phyloP scores from a whole-genome alignment of 2,329 filamentous ascomycete species.

The Pyrenochaeta sp. region DNA sequence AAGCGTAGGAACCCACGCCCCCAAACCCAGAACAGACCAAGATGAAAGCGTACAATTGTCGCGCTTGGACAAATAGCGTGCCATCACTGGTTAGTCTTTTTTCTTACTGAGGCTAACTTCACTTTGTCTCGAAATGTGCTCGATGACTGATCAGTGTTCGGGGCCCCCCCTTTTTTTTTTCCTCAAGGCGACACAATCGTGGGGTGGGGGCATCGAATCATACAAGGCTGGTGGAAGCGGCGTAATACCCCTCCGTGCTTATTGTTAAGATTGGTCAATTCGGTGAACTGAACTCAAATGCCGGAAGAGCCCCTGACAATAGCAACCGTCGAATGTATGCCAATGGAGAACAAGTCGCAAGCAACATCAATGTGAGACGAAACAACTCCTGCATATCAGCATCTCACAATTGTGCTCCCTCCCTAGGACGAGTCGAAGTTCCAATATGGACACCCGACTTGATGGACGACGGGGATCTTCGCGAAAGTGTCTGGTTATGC shows the following conservation, averaged over 20 bases:
- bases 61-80: not conserved
- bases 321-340: slow-evolving; percentile 20
- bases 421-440: slow-evolving; percentile 18
- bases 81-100: not conserved
- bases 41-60: not conserved
- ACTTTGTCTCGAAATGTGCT: slow-evolving; percentile 29
- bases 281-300: slow-evolving; percentile 19
- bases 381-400: slow-evolving; percentile 31
- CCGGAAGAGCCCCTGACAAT: slow-evolving; percentile 23
- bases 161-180: slow-evolving; percentile 22
- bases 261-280: slow-evolving; percentile 31
- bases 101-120: slow-evolving; percentile 1
- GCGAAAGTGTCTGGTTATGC: slow-evolving; percentile 29
- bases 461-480: slow-evolving; percentile 25
- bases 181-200: slow-evolving; percentile 1
- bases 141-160: slow-evolving; percentile 12
- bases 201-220: slow-evolving; percentile 15
- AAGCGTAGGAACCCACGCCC: slow-evolving; percentile 19
- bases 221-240: slow-evolving; percentile 16
- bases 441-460: slow-evolving; percentile 1
- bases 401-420: slow-evolving; percentile 18
- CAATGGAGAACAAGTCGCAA: slow-evolving; percentile 28
- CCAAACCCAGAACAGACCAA: slow-evolving; percentile 1
- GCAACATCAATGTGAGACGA: slow-evolving; percentile 22
- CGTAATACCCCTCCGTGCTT: slow-evolving; percentile 35